Base-by-base conservation (phyloP, 495 filamentous ascomycete genomes). In the Daldinia concentrica region DNA sequence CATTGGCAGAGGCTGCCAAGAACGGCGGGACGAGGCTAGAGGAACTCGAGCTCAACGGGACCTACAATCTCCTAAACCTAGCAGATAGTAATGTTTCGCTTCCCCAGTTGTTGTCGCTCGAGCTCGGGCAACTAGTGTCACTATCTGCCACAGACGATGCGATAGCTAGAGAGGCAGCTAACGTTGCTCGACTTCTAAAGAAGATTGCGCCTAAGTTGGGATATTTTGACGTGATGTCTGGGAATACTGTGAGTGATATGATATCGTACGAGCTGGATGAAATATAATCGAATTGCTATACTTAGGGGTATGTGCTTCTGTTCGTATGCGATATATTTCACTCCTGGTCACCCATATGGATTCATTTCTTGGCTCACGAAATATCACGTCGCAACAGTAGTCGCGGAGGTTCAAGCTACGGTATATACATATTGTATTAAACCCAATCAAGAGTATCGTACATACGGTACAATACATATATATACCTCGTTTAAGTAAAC, bases 1-100 rank as follows among this genome's bases (percentile, higher is more conserved):
- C 64, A 11, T 19, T 66, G 24, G n/a, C n/a, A 3, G 30, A 37
- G 12, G 64, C 26, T 51, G 64, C 56, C 26, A 34, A 19, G 17
- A 24, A 24, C 43, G 12, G 43, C 3, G 55, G 56, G 0, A 17
- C 0, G 22, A 54, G 4, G 7, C 15, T 66, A 9, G 17, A 15
- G 26, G 43, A 60, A 4, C 56, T 66, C 11, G 55, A 52, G 1
- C 37, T 66, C 14, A 5, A 29, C 22, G 64, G 41, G 8, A 41
- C 14, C 3, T 59, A 30, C 24, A 48, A 52, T 43, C 45, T 60
- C 0, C 19, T 34, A 19, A 52, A 32, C 4, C 56, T 59, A 12
- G 24, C 4, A 9, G 30, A 4, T 12, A 34, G 9, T 1, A 19
- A 39, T 24, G 43, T 39, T 14, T 15, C 19, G 14, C 7, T 62